Conservation (phyloP, 768 basidiomycete species). For the Leccinum boreale region DNA sequence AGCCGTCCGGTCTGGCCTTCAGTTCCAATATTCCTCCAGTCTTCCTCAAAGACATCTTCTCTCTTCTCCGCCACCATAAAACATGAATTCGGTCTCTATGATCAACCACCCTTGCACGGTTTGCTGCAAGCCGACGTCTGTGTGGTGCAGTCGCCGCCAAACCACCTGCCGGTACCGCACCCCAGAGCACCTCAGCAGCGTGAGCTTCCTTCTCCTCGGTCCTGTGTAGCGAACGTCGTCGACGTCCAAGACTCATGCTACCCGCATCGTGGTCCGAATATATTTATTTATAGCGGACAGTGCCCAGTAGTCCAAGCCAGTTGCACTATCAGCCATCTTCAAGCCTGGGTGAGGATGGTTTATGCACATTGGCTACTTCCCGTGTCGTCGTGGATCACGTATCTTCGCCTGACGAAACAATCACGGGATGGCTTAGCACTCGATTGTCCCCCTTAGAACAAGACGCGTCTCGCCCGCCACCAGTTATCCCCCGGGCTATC, state of each 20-base stretch:
- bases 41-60: conserved; percentile 20
- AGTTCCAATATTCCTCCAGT: conserved; percentile 13
- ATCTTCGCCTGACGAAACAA: not conserved
- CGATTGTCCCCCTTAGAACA: not conserved
- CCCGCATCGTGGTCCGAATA: too few relatives aligned
- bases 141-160: conserved; percentile 89
- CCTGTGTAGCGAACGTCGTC: too few relatives aligned
- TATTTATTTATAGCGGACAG: too few relatives aligned
- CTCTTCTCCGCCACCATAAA: conserved; percentile 13
- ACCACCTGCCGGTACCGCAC: conserved; percentile 79
- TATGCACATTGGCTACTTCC: too few relatives aligned
- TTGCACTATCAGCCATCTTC: too few relatives aligned
- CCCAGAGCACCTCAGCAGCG: conserved; percentile 68
- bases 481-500: too few relatives aligned
- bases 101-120: conserved; percentile 75
- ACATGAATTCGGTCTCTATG: conserved; percentile 52
- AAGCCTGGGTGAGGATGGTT: too few relatives aligned
- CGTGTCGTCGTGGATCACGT: too few relatives aligned
- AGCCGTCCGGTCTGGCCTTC: not conserved
- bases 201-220: conserved; percentile 32
- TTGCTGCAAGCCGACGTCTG: conserved; percentile 69
- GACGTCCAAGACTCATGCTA: too few relatives aligned
- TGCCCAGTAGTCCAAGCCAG: too few relatives aligned
- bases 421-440: not conserved
- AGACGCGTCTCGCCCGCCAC: not conserved